Percentiles rank a stretch among this genome's conserved stretches.
Evolutionary conservation across 2,329 filamentous ascomycete species (phyloP).

Genomic region (Xylariaceae sp.): DNA sequence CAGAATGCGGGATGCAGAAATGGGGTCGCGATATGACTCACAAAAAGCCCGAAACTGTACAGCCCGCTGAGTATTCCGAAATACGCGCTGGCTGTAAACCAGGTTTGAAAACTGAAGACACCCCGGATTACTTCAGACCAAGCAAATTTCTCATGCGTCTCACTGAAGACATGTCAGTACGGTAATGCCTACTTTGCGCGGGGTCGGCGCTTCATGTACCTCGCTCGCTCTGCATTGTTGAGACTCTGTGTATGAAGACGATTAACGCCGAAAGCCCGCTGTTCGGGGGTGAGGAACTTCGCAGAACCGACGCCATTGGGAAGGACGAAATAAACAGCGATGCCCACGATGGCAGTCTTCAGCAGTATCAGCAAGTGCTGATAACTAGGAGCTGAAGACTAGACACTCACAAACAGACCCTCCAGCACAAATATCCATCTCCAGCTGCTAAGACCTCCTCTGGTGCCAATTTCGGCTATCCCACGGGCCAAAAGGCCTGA

Average conservation of each 20-base stretch:
- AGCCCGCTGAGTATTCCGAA: slow-evolving; percentile 61
- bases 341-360: slow-evolving; percentile 58
- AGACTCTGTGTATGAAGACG: slow-evolving; percentile 44
- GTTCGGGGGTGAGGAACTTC: slow-evolving; percentile 54
- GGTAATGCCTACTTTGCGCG: slow-evolving; percentile 5
- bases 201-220: slow-evolving; percentile 26
- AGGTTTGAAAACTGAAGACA: slow-evolving; percentile 61
- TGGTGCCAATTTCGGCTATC: slow-evolving; percentile 59
- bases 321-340: slow-evolving; percentile 54
- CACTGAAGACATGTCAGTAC: slow-evolving; percentile 25
- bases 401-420: slow-evolving; percentile 50
- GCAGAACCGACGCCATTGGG: slow-evolving; percentile 60
- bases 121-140: slow-evolving; percentile 68
- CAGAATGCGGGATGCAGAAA: background rate
- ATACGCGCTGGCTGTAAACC: slow-evolving; percentile 65
- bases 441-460: slow-evolving; percentile 59
- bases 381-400: background rate
- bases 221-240: slow-evolving; percentile 37
- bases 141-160: slow-evolving; percentile 51
- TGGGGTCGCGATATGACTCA: slow-evolving; percentile 37
- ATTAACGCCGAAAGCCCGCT: slow-evolving; percentile 52
- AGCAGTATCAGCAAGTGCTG: slow-evolving; percentile 1
- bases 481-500: slow-evolving; percentile 61
- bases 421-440: slow-evolving; percentile 67
- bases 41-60: slow-evolving; percentile 67